Conservation (phyloP, 345 rosid species). For the Eucalyptus sp. region DNA sequence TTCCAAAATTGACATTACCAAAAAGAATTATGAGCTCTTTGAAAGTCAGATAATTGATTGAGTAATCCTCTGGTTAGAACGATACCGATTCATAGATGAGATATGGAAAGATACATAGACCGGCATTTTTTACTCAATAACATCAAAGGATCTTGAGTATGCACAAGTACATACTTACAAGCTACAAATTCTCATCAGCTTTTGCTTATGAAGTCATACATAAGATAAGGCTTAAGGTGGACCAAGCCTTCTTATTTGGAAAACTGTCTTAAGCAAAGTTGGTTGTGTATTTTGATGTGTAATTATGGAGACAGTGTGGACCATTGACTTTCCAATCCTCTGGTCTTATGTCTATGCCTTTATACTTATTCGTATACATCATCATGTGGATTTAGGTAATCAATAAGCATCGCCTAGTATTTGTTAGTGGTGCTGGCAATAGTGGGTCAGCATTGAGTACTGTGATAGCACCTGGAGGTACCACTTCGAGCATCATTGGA, state of each 20-base stretch:
- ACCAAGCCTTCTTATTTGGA: background rate
- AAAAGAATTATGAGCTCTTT: background rate
- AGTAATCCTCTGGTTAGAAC: background rate
- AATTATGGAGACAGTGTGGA: background rate
- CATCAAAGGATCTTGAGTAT: background rate
- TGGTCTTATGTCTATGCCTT: background rate
- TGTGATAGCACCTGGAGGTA: constrained; percentile 99
- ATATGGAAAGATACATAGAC: background rate
- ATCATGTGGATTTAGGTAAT: constrained; percentile 51
- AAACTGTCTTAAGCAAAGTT: background rate
- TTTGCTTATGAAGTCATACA: background rate
- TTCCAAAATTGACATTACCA: background rate
- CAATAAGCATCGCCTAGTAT: constrained; percentile 73
- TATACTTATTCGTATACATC: background rate
- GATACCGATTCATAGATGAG: background rate
- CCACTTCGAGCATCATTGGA: constrained; percentile 89
- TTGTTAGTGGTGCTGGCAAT: constrained; percentile 98
- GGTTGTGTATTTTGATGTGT: background rate
- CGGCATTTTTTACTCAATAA: background rate
- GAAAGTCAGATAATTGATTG: background rate
- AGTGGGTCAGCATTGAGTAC: constrained; percentile 95
- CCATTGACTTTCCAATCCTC: background rate
- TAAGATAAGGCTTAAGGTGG: background rate
- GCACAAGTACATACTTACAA: background rate
- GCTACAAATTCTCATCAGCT: background rate